A percentile compares a stretch with the other conserved stretches of the same genome.
phyloP scores from a whole-genome alignment of 2,329 filamentous ascomycete genomes.

The Aspergillus pseudonomiae region DNA sequence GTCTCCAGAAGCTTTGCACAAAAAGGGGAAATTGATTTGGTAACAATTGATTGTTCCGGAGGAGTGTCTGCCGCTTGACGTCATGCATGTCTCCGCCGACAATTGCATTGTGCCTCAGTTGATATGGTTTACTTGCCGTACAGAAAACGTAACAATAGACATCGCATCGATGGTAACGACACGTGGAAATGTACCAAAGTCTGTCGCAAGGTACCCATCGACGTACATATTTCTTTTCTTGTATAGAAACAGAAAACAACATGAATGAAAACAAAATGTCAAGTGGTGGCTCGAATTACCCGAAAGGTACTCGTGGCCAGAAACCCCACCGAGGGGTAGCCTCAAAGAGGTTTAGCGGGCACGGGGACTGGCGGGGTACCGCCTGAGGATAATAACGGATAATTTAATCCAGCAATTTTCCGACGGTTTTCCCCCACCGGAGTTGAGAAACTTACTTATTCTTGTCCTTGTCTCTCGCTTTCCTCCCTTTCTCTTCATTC shows the following conservation, averaged over 20 bases:
- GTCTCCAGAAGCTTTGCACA: background rate
- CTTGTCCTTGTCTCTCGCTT: background rate
- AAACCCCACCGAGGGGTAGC: conserved; percentile 11
- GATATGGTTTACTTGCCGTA: no score
- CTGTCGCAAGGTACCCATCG: background rate
- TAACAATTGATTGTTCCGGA: background rate
- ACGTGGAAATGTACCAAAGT: no score
- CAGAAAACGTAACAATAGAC: background rate
- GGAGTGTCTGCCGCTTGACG: conserved; percentile 3
- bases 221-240: background rate
- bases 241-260: background rate
- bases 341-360: background rate
- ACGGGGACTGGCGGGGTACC: conserved; percentile 9
- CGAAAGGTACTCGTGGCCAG: background rate
- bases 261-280: background rate
- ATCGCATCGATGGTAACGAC: no score
- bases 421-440: conserved; percentile 19
- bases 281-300: conserved; percentile 1
- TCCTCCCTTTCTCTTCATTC: conserved; percentile 7
- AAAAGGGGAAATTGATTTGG: background rate
- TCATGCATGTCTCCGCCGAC: background rate
- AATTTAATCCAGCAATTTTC: background rate
- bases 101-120: no score
- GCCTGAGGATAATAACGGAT: background rate
- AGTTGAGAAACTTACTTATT: conserved; percentile 10